Conservation (phyloP, 345 rosid genomes). For the Gossypium arboreum region DNA sequence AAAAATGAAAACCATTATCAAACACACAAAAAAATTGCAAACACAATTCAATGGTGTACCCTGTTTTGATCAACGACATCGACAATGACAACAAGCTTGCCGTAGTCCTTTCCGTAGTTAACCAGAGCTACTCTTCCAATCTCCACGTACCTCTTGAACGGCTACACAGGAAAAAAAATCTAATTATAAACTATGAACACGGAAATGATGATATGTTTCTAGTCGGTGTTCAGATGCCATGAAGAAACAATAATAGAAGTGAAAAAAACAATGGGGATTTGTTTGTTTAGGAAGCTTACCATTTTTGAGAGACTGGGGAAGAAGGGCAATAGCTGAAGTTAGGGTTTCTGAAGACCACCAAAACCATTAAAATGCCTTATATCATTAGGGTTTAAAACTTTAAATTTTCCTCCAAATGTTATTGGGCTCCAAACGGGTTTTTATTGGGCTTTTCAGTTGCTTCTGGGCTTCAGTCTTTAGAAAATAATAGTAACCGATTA, state of each 20-base stretch:
- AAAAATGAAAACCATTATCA: background rate
- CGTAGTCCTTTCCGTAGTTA: slow-evolving; percentile 84
- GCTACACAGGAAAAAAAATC: slow-evolving; percentile 27
- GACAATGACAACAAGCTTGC: slow-evolving; percentile 85
- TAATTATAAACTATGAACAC: background rate
- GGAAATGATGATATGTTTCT: background rate
- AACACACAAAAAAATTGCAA: background rate
- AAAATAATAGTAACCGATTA: background rate
- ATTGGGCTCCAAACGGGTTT: background rate
- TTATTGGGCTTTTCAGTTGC: background rate
- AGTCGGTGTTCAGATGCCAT: background rate
- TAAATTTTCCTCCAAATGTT: background rate
- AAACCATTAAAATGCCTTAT: background rate
- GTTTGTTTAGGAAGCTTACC: background rate
- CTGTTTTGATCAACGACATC: slow-evolving; percentile 90
- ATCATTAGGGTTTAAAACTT: background rate
- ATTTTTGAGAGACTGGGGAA: slow-evolving; percentile 1
- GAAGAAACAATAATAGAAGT: background rate
- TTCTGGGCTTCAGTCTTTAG: background rate
- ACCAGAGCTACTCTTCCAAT: slow-evolving; percentile 90
- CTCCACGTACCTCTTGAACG: slow-evolving; percentile 92
- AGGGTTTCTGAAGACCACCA: background rate
- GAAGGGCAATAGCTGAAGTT: background rate
- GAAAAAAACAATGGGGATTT: background rate
- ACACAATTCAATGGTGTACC: slow-evolving; percentile 24